Evolutionary conservation across 2,329 filamentous ascomycete genomes (phyloP).

Genomic region (Acrocalymma vagum): DNA sequence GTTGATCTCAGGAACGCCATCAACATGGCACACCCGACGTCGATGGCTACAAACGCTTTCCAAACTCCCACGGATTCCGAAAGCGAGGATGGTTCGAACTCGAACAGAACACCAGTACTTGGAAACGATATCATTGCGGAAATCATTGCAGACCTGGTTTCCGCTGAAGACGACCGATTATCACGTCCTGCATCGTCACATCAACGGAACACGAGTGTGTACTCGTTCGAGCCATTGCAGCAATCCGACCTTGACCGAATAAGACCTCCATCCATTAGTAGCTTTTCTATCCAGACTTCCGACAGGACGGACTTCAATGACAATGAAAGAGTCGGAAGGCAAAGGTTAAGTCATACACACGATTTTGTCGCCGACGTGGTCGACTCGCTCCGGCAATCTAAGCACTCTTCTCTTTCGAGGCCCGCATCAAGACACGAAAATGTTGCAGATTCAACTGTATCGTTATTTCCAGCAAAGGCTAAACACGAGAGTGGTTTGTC

Average conservation of each 20-base stretch:
- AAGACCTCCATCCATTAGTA: conserved; percentile 9
- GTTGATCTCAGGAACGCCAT: no score
- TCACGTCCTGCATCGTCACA: conserved; percentile 16
- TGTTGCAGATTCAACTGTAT: conserved; percentile 18
- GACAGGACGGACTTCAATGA: conserved; percentile 14
- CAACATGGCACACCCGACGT: no score
- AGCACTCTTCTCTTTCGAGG: conserved; percentile 18
- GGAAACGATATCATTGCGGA: conserved; percentile 21
- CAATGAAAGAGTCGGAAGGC: conserved; percentile 4
- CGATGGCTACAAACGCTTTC: no score
- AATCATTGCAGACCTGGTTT: conserved; percentile 26
- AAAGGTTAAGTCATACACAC: conserved; percentile 4
- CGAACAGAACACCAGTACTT: no score
- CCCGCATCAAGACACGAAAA: conserved; percentile 5
- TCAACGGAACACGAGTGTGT: conserved; percentile 9
- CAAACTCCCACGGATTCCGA: no score
- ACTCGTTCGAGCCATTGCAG: conserved; percentile 13
- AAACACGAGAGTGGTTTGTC: conserved; percentile 2
- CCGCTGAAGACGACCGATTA: conserved; percentile 21
- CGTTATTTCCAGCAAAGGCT: conserved; percentile 13
- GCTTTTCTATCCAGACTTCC: conserved; percentile 10
- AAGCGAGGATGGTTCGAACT: no score
- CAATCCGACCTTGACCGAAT: conserved; percentile 15
- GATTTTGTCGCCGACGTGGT: conserved; percentile 16
- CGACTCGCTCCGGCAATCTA: conserved; percentile 15